Conservation (phyloP, 805 yeast genomes). For the Zygotorulaspora chibaensis region DNA sequence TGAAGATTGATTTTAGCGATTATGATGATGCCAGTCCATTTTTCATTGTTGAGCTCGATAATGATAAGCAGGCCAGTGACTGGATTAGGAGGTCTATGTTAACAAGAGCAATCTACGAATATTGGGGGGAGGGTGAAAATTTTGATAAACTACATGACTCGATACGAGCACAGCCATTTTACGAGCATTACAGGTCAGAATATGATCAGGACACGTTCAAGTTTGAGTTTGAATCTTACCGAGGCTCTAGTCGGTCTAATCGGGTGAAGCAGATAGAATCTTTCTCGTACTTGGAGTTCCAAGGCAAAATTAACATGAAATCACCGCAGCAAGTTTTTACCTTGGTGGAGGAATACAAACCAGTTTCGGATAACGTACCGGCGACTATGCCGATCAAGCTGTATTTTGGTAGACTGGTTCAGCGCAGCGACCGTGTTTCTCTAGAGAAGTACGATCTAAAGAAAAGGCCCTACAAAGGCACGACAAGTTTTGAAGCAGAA, state of each 20-base stretch:
- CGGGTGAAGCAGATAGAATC: conserved; percentile 64
- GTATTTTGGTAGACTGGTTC: conserved; percentile 75
- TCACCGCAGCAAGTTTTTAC: conserved; percentile 67
- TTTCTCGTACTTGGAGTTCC: conserved; percentile 63
- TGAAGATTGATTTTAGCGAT: conserved; percentile 54
- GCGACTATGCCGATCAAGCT: conserved; percentile 49
- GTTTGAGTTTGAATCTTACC: conserved; percentile 75
- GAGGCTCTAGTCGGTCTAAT: conserved; percentile 51
- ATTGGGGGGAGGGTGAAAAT: conserved; percentile 66
- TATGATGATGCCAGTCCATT: conserved; percentile 67
- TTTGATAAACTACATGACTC: conserved; percentile 55
- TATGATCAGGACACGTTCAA: conserved; percentile 58
- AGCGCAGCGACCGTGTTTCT: conserved; percentile 55
- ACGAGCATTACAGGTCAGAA: conserved; percentile 16
- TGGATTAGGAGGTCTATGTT: conserved; percentile 66
- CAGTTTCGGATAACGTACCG: conserved; percentile 40
- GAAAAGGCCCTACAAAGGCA: conserved; percentile 83
- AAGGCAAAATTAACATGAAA: conserved; percentile 76
- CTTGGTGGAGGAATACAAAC: conserved; percentile 68
- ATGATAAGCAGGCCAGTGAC: conserved; percentile 61
- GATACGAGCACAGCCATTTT: conserved; percentile 30
- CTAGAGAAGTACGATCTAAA: conserved; percentile 78
- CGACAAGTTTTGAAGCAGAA: conserved; percentile 96
- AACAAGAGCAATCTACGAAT: conserved; percentile 71
- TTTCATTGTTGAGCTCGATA: conserved; percentile 57